A percentile compares a stretch with the other conserved stretches of the same genome.
Evolutionary conservation across 2,329 filamentous ascomycete genomes (phyloP).

Genomic region (Fusarium sp.): DNA sequence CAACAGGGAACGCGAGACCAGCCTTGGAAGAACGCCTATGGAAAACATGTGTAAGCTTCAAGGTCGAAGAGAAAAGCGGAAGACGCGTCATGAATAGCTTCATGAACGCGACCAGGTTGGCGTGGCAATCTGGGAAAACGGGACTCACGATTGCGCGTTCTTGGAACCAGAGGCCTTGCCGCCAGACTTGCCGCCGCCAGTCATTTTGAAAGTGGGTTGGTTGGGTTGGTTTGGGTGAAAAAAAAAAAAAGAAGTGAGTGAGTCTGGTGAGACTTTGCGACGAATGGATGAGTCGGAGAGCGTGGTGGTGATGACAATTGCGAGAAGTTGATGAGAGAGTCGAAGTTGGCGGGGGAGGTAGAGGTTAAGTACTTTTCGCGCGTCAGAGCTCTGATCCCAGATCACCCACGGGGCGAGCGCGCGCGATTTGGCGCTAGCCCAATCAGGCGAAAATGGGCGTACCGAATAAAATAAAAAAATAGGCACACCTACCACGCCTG

Average conservation of each 20-base stretch:
- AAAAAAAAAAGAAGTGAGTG: constrained; percentile 32
- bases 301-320: constrained; percentile 54
- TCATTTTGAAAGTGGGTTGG: constrained; percentile 82
- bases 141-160: constrained; percentile 95
- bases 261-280: constrained; percentile 36
- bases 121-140: constrained; percentile 4
- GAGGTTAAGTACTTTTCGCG: constrained; percentile 69
- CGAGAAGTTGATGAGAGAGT: constrained; percentile 50
- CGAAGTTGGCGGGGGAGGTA: constrained; percentile 58
- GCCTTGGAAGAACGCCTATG: constrained; percentile 97
- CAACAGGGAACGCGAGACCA: constrained; percentile 97
- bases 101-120: constrained; percentile 10
- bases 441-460: constrained; percentile 48
- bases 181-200: constrained; percentile 99
- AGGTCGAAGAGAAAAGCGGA: neutral
- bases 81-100: neutral
- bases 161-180: constrained; percentile 99
- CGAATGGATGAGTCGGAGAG: constrained; percentile 47
- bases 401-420: constrained; percentile 57
- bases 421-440: constrained; percentile 48
- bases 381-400: constrained; percentile 59
- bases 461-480: constrained; percentile 43
- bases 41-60: constrained; percentile 22
- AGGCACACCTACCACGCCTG: constrained; percentile 35
- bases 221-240: constrained; percentile 27